Percentiles rank a stretch among this genome's conserved stretches.
phyloP scores from a whole-genome alignment of 2,329 filamentous ascomycete genomes.

The Thelonectria discophora region DNA sequence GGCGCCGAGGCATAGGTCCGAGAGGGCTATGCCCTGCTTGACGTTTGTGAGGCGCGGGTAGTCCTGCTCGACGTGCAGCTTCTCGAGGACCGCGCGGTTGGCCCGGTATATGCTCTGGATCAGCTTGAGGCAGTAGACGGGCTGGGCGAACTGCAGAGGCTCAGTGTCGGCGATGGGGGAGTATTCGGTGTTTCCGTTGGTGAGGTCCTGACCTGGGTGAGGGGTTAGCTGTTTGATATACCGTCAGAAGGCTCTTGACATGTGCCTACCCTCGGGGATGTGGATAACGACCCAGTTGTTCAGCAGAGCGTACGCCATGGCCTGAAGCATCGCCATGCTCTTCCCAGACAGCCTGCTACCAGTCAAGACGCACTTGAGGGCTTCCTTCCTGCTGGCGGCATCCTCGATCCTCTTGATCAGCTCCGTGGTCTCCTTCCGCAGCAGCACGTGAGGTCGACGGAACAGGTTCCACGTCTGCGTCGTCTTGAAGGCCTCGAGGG shows the following conservation, averaged over 20 bases:
- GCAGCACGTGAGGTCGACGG: slow-evolving; percentile 78
- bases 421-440: slow-evolving; percentile 80
- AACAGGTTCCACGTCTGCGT: slow-evolving; percentile 91
- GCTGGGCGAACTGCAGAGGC: slow-evolving; percentile 76
- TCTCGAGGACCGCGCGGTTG: slow-evolving; percentile 72
- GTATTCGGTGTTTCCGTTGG: slow-evolving; percentile 84
- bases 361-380: slow-evolving; percentile 71
- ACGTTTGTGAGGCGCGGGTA: slow-evolving; percentile 56
- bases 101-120: slow-evolving; percentile 77
- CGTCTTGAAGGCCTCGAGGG: slow-evolving; percentile 89
- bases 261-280: slow-evolving; percentile 80
- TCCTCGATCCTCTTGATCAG: slow-evolving; percentile 71
- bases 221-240: slow-evolving; percentile 14
- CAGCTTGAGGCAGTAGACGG: slow-evolving; percentile 77
- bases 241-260: background rate
- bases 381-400: slow-evolving; percentile 61
- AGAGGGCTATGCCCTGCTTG: slow-evolving; percentile 69
- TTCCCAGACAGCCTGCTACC: slow-evolving; percentile 84
- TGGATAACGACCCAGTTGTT: slow-evolving; percentile 90
- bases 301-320: slow-evolving; percentile 80
- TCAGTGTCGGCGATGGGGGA: slow-evolving; percentile 69
- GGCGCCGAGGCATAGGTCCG: slow-evolving; percentile 74
- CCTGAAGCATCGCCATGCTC: slow-evolving; percentile 85
- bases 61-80: slow-evolving; percentile 55
- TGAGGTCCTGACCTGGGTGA: slow-evolving; percentile 75